phyloP scores from a whole-genome alignment of 2,329 filamentous ascomycete species.

The Cercospora sp. region DNA sequence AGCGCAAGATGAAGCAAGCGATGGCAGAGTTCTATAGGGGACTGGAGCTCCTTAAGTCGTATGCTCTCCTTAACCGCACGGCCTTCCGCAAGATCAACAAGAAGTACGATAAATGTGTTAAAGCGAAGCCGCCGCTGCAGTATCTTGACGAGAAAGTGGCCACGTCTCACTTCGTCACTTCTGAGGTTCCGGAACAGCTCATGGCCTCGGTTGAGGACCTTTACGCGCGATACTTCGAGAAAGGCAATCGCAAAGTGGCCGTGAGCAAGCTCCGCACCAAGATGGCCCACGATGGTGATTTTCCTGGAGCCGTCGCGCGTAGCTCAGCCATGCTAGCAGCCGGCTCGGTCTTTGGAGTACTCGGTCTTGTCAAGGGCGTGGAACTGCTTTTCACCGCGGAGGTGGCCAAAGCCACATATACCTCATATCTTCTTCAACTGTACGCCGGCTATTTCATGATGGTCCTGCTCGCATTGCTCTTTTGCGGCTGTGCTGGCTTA shows the following conservation, averaged over 20 bases:
- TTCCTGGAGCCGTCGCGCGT: conserved; percentile 60
- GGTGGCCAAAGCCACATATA: conserved; percentile 32
- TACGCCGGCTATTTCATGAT: conserved; percentile 91
- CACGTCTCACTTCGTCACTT: conserved; percentile 87
- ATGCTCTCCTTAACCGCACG: conserved; percentile 83
- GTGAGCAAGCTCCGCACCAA: conserved; percentile 80
- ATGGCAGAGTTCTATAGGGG: conserved; percentile 91
- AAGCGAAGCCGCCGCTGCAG: conserved; percentile 72
- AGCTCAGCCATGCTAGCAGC: conserved; percentile 53
- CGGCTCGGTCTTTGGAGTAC: conserved; percentile 47
- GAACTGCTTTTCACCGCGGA: conserved; percentile 14
- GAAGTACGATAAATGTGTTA: conserved; percentile 91
- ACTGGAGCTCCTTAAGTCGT: conserved; percentile 88
- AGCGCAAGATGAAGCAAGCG: conserved; percentile 86
- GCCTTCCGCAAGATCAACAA: conserved; percentile 98
- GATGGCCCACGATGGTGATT: conserved; percentile 59
- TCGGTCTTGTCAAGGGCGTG: conserved; percentile 46
- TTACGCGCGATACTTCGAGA: conserved; percentile 92
- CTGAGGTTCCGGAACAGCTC: conserved; percentile 77
- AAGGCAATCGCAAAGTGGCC: conserved; percentile 88
- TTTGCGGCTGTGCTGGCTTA: conserved; percentile 78
- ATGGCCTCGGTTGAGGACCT: conserved; percentile 83
- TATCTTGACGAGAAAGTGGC: conserved; percentile 93
- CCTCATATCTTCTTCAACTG: conserved; percentile 57
- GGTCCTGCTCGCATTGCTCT: conserved; percentile 76